Base-by-base conservation (phyloP, 2,329 filamentous ascomycete genomes). In the Pyrenochaeta sp. region DNA sequence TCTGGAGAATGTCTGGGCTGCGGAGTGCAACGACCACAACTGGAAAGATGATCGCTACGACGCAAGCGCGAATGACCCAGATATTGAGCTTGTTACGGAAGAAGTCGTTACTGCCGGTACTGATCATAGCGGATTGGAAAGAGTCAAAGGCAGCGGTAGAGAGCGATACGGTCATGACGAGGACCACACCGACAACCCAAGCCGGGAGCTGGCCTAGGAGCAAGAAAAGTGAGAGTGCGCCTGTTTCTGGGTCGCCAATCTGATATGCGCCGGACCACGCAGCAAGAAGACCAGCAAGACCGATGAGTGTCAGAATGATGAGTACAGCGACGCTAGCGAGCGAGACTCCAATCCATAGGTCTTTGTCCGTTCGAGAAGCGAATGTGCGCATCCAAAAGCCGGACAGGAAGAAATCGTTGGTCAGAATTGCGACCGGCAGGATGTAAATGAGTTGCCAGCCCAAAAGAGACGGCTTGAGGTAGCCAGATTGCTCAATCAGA, bases 371-470 rank as follows among this genome's bases (percentile, higher is more conserved):
- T 68, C 82, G 86, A 37, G 88, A 88, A 13, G 89, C 87, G 62
- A 94, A 94, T 4, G 89, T 89, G 36, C 89, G 86, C 69, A 93
- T 82, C 89, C 89, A 94, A 72, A 90, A 91, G 55, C 84, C 87
- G 21, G 88, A 90, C 29, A 94, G 77, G 76, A 94, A 94, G 77
- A 94, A 92, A 75, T 92, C 86, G 73, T 93, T 94, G 46, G 89
- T 92, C 42, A 92, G 66, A 53, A 94, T 82, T 30, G 89, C 89
- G 5, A 94, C 81, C 0, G 90, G 88, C 1, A 94, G 79, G 55
- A 94, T 93, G 74, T 93, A 94, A 23, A 94, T 76, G 10, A 94
- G 81, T 71, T 94, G 89, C 88, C 90, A 94, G 41, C 90, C 90
- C 1, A 94, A 78, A 2, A 90, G 78, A 43, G 75, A 88, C 4